Conservation (phyloP, 805 yeast species). For the Spathaspora hagerdaliae region DNA sequence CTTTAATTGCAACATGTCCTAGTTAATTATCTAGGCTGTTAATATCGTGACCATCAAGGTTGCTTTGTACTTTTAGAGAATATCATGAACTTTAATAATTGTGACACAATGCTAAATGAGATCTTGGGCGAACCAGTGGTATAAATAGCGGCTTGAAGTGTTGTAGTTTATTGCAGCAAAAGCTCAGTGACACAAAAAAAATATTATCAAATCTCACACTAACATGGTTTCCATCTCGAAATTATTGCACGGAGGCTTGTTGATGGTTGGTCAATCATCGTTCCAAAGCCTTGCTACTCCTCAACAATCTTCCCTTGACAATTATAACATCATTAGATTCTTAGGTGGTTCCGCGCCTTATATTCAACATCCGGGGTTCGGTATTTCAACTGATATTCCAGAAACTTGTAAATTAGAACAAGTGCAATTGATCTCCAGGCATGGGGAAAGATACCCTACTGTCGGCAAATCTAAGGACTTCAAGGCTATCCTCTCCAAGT, state of each 20-base stretch:
- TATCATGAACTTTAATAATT: too few species aligned
- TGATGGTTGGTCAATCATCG: conserved; percentile 23
- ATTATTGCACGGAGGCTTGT: conserved; percentile 25
- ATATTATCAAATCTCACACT: too few species aligned
- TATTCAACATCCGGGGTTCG: conserved; percentile 45
- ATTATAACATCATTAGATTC: conserved; percentile 43
- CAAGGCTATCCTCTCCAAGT: conserved; percentile 14
- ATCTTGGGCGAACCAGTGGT: background rate
- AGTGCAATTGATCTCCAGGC: conserved; percentile 66
- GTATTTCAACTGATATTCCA: conserved; percentile 44
- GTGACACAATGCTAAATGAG: background rate
- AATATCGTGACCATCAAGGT: too few species aligned
- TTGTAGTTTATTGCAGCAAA: background rate
- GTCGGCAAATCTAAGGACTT: conserved; percentile 12
- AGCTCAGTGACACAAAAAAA: background rate
- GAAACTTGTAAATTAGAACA: conserved; percentile 51
- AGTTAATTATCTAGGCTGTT: too few species aligned
- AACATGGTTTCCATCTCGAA: conserved; percentile 31
- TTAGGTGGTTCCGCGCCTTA: conserved; percentile 56
- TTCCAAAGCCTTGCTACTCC: conserved; percentile 29
- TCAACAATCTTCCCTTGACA: conserved; percentile 32
- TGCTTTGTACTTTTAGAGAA: too few species aligned
- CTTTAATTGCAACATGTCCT: too few species aligned
- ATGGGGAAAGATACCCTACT: conserved; percentile 66
- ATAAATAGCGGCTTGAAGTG: background rate